Percentiles rank a stretch among this genome's conserved stretches.
Evolutionary conservation across 2,329 filamentous ascomycete species (phyloP).

Genomic region (Fusarium sterilihyphosum): DNA sequence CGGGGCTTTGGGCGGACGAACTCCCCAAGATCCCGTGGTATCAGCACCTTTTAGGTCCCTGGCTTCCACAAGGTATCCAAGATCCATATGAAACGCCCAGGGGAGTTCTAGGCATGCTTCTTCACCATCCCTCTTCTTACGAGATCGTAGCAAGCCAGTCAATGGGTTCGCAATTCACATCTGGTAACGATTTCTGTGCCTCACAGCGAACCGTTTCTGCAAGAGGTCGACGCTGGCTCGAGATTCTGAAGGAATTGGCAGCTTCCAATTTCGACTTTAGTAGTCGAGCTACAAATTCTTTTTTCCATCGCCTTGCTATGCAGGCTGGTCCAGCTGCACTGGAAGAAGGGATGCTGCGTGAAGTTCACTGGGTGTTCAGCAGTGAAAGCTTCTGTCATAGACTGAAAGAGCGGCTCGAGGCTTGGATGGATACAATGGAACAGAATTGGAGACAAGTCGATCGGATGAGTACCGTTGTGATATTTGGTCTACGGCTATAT

Average conservation of each 20-base stretch:
- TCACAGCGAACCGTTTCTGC: slow-evolving; percentile 60
- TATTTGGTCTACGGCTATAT: slow-evolving; percentile 56
- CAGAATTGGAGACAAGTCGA: slow-evolving; percentile 68
- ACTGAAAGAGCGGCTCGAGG: slow-evolving; percentile 58
- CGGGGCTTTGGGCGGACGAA: slow-evolving; percentile 23
- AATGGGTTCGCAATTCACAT: slow-evolving; percentile 53
- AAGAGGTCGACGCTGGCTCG: slow-evolving; percentile 58
- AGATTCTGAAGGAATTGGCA: slow-evolving; percentile 60
- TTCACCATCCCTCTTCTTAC: slow-evolving; percentile 61
- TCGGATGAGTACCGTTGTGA: slow-evolving; percentile 67
- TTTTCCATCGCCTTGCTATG: slow-evolving; percentile 62
- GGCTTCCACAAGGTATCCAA: slow-evolving; percentile 32
- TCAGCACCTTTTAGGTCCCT: slow-evolving; percentile 33
- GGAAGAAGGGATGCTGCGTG: slow-evolving; percentile 50
- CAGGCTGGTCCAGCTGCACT: slow-evolving; percentile 62
- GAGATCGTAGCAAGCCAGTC: slow-evolving; percentile 61
- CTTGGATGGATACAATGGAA: slow-evolving; percentile 55
- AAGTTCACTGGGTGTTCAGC: slow-evolving; percentile 59
- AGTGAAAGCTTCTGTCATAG: slow-evolving; percentile 60
- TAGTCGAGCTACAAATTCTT: slow-evolving; percentile 57
- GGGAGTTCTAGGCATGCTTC: not conserved
- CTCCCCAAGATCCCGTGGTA: slow-evolving; percentile 6
- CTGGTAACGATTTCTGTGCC: slow-evolving; percentile 62
- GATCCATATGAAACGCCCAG: slow-evolving; percentile 20
- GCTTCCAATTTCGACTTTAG: slow-evolving; percentile 69